phyloP scores from a whole-genome alignment of 768 basidiomycete genomes.

The Sarcodon sp. region DNA sequence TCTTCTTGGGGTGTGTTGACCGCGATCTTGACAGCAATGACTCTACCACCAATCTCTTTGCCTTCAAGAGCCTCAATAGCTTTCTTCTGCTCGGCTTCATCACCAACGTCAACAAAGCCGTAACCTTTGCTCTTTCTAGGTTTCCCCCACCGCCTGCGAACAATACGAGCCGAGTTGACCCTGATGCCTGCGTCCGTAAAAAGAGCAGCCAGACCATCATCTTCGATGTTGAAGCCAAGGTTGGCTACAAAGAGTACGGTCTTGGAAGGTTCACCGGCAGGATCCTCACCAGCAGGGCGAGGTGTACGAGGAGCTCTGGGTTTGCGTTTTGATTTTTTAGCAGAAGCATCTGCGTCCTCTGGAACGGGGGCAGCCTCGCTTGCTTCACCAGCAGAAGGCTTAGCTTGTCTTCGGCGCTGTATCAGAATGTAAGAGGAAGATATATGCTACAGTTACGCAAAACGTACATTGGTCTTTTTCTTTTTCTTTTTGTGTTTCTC shows the following conservation, averaged over 20 bases:
- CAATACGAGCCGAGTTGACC: constrained; percentile 81
- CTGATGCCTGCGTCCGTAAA: constrained; percentile 81
- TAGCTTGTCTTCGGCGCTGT: constrained; percentile 37
- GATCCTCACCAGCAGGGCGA: constrained; percentile 73
- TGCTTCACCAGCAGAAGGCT: constrained; percentile 22
- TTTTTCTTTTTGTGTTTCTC: constrained; percentile 70
- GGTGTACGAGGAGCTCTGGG: constrained; percentile 40
- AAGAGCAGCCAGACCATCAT: constrained; percentile 63
- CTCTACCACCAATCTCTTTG: constrained; percentile 76
- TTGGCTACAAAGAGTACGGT: constrained; percentile 94
- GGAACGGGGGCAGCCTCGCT: constrained; percentile 12
- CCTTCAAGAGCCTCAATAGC: constrained; percentile 81
- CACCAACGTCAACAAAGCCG: constrained; percentile 93
- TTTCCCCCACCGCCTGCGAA: constrained; percentile 72
- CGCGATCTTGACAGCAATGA: constrained; percentile 90
- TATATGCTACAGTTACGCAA: constrained; percentile 7
- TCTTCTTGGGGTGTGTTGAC: constrained; percentile 70
- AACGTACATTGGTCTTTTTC: constrained; percentile 57
- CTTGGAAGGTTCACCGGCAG: constrained; percentile 79
- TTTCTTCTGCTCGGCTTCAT: constrained; percentile 82
- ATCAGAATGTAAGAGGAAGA: constrained; percentile 11
- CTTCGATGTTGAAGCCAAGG: constrained; percentile 89
- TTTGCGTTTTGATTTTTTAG: constrained; percentile 42
- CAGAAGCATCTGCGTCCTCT: constrained; percentile 17
- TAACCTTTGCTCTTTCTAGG: constrained; percentile 91